Percentiles rank a stretch among this genome's conserved stretches.
phyloP scores from a whole-genome alignment of 352 stramenopile species.

The Phytopythium cucurbitacearum region DNA sequence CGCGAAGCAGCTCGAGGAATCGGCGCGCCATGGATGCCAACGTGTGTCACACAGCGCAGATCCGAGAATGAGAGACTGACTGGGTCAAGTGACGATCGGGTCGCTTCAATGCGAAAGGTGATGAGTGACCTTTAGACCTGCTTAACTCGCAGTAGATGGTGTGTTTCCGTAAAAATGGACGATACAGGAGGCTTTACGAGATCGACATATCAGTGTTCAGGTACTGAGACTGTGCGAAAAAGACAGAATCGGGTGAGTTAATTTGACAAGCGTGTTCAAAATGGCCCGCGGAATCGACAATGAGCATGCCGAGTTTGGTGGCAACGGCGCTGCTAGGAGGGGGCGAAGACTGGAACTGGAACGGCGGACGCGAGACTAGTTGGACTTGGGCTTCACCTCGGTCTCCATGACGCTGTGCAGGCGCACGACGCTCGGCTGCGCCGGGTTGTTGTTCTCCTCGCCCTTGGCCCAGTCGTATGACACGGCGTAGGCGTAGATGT shows the following conservation, averaged over 20 bases:
- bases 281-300: no score
- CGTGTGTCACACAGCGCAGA: not conserved
- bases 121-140: conserved; percentile 2
- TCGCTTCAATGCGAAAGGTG: not conserved
- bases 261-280: no score
- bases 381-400: conserved; percentile 92
- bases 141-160: no score
- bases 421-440: conserved; percentile 89
- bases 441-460: conserved; percentile 83
- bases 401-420: conserved; percentile 90
- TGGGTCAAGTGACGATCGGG: not conserved
- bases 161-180: no score
- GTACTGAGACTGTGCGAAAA: no score
- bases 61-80: not conserved
- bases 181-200: no score
- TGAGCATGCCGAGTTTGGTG: no score
- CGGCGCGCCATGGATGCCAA: not conserved
- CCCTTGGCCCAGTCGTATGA: conserved; percentile 98
- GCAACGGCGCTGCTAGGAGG: no score
- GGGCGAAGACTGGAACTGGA: no score
- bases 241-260: no score
- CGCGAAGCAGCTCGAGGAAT: not conserved
- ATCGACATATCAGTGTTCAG: no score
- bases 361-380: not conserved
- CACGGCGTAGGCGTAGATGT: conserved; percentile 94